Percentiles rank a stretch among this genome's conserved stretches.
These are phyloP conservation scores for Vaccinium darrowii DNA, from an alignment of 148 eudicot species.

Conservation along the genomic window DNA sequence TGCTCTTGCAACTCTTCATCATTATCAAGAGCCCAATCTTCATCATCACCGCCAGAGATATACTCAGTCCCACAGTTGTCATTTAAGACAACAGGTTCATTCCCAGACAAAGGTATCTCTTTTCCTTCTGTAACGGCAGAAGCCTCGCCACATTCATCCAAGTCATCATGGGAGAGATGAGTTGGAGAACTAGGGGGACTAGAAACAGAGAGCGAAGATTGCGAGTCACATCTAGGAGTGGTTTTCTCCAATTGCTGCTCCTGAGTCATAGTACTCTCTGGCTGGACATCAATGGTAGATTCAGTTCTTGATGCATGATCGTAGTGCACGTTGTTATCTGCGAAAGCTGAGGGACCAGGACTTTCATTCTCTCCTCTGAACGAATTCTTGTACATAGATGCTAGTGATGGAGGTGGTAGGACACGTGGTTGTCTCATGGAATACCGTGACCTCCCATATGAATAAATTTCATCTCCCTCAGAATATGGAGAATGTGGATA, in stretches of 20 bases:
- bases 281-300: constrained; percentile 36
- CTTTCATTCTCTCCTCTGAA: constrained; percentile 50
- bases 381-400: constrained; percentile 46
- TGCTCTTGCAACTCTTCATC: constrained; percentile 66
- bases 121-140: constrained; percentile 42
- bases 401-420: constrained; percentile 80
- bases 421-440: constrained; percentile 90
- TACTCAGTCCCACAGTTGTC: constrained; percentile 38
- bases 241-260: constrained; percentile 40
- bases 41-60: constrained; percentile 68
- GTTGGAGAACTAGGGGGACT: constrained; percentile 90
- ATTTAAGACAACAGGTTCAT: constrained; percentile 35
- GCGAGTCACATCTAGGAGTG: constrained; percentile 69
- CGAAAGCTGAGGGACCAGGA: constrained; percentile 51
- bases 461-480: constrained; percentile 65
- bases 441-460: constrained; percentile 80
- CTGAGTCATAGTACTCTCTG: constrained; percentile 33
- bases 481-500: constrained; percentile 47
- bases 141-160: constrained; percentile 75
- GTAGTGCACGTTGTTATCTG: constrained; percentile 33
- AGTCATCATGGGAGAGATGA: constrained; percentile 86
- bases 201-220: constrained; percentile 86
- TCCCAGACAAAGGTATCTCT: constrained; percentile 30
- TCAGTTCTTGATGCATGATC: constrained; percentile 39
- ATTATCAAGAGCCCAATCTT: constrained; percentile 76